Evolutionary conservation across 1,284 basidiomycete species (phyloP).

Genomic region (Microbotryomycetes sp.): DNA sequence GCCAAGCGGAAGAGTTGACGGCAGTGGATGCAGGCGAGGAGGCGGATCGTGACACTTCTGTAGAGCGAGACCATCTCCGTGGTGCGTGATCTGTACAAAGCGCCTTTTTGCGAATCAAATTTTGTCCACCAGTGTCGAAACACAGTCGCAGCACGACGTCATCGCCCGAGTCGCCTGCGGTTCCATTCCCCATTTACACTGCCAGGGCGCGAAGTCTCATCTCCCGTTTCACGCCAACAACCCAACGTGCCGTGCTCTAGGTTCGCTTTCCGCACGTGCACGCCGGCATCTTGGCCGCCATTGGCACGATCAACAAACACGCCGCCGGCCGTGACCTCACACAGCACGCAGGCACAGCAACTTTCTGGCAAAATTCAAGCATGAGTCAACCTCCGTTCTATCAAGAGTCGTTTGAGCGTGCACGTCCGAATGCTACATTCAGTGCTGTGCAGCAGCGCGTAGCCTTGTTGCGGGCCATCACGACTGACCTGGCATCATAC

Average conservation of each 20-base stretch:
- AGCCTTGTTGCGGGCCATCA: conserved; percentile 19
- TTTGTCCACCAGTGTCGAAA: too few species aligned
- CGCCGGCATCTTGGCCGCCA: too few species aligned
- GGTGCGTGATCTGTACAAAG: too few species aligned
- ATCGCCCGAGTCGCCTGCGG: too few species aligned
- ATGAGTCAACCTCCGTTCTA: conserved; percentile 7
- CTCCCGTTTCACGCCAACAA: too few species aligned
- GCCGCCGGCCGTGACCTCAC: background rate
- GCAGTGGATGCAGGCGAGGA: background rate
- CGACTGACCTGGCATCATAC: conserved; percentile 44
- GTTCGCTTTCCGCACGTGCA: too few species aligned
- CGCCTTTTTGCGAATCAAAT: too few species aligned
- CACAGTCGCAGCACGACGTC: too few species aligned
- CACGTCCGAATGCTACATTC: conserved; percentile 21
- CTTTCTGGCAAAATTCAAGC: background rate
- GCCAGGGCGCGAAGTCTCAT: too few species aligned
- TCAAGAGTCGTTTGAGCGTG: conserved; percentile 14
- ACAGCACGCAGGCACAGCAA: background rate
- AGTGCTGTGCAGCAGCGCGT: conserved; percentile 14
- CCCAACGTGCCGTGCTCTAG: too few species aligned
- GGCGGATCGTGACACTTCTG: background rate
- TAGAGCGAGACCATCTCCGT: too few species aligned
- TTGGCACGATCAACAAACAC: background rate
- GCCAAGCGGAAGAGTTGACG: background rate
- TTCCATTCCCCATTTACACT: too few species aligned